Evolutionary conservation across 139 green algal genomes (phyloP).

Genomic region (Chlorella sp.): DNA sequence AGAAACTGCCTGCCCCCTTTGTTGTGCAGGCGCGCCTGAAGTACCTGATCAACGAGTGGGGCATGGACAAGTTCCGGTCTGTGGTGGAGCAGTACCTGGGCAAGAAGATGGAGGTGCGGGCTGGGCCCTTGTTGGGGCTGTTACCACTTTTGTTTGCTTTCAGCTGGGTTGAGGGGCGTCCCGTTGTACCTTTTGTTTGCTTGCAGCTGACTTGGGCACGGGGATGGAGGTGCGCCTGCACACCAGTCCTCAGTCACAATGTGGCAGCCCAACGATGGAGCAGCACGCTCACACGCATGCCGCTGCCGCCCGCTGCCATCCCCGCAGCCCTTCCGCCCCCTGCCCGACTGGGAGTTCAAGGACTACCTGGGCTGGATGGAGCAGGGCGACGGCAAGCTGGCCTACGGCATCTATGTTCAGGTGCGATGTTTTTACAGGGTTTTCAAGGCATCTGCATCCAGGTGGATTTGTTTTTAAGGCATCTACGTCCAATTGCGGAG

Average conservation of each 20-base stretch:
- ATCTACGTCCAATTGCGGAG: no score
- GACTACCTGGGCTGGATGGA: conserved; percentile 98
- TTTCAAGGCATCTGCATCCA: no score
- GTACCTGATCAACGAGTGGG: conserved; percentile 98
- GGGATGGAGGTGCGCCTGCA: no score
- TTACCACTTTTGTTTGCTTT: no score
- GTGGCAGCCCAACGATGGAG: no score
- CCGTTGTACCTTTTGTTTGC: no score
- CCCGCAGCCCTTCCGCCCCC: conserved; percentile 64
- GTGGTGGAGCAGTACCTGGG: conserved; percentile 98
- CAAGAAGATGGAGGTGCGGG: conserved; percentile 86
- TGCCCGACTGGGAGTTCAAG: conserved; percentile 95
- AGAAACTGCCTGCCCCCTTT: neutral
- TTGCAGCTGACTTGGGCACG: no score
- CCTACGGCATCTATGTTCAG: conserved; percentile 95
- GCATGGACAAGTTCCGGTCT: conserved; percentile 91
- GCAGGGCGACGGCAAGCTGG: conserved; percentile 91
- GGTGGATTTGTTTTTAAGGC: neutral
- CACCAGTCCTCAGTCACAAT: no score
- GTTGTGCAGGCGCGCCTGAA: conserved; percentile 91
- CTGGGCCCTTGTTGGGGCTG: no score
- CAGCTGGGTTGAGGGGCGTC: no score
- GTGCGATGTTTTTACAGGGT: no score
- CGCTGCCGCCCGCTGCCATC: neutral
- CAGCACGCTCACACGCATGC: no score